Evolutionary conservation across 2,329 filamentous ascomycete species (phyloP), one percentile per base, ranked within the genome.

Genomic region (Fusarium albidum): DNA sequence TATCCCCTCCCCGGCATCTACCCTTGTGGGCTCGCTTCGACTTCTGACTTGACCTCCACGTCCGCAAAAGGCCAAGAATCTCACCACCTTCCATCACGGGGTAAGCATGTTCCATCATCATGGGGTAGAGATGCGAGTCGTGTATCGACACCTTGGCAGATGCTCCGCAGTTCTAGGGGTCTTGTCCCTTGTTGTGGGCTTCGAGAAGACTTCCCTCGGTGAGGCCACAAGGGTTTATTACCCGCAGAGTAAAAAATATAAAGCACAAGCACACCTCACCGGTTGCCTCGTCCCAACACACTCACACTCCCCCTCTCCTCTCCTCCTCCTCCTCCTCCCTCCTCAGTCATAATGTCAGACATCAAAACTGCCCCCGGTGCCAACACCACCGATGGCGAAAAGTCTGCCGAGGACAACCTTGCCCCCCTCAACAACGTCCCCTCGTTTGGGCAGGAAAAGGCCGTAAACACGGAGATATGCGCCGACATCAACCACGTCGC

Each of bases 401-500:
- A 40, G 18, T n/a, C 26, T 6, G 34, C 28, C 32, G 41, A 51
- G 34, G 21, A 21, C 21, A 38, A 41, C 11, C 41, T 10, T 2
- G 28, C 14, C n/a, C 25, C 34, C 35, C 41, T 55, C 9, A 47
- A 44, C 4, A 25, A 38, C 9, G 35, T 41, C 7, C 37, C 49
- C 12, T 61, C 58, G 1, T 32, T 49, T 6, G 46, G 12, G 1
- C 39, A 61, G n/a, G 59, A 52, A 18, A 61, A 62, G 29, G n/a
- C n/a, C n/a, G n/a, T n/a, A n/a, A n/a, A n/a, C n/a, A 25, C 37
- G 1, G 59, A 52, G 13, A 11, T 48, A 0, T 43, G 17, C 3
- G 37, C 50, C 3, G 48, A 56, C 15, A 54, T 62, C 2, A 59
- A 61, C 15, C 56, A 61, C 25, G 59, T 61, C 9, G 59, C 46